Conservation (phyloP, 2,329 filamentous ascomycete species). For the Sclerotinia trifoliorum region DNA sequence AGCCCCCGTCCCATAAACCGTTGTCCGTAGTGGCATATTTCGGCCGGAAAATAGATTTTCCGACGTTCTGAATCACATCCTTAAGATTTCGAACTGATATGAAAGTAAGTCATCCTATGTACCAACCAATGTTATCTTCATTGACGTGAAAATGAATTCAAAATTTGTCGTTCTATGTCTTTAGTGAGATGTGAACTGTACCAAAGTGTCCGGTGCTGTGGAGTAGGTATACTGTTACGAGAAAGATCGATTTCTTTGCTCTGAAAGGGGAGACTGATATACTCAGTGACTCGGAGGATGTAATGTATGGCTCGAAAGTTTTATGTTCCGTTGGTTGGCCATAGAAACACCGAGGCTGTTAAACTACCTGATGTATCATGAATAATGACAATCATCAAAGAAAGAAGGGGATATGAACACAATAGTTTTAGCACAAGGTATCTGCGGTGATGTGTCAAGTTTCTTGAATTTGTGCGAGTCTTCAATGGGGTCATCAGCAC, state of each 20-base stretch:
- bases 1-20: background rate
- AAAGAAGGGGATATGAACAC: background rate
- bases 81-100: too few species aligned
- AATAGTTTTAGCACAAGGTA: background rate
- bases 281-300: background rate
- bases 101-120: too few species aligned
- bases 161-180: too few species aligned
- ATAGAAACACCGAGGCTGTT: background rate
- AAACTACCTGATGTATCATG: background rate
- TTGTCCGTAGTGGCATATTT: background rate
- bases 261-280: background rate
- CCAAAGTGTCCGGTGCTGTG: background rate
- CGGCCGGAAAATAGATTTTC: conserved; percentile 5
- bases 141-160: too few species aligned
- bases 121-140: too few species aligned
- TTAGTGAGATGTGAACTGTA: background rate
- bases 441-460: background rate
- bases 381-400: background rate
- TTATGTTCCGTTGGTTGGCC: background rate
- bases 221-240: background rate
- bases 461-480: background rate
- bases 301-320: background rate
- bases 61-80: background rate
- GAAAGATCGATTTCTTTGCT: background rate
- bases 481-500: too few species aligned